Evolutionary conservation across 2,329 filamentous ascomycete species (phyloP).

Genomic region (Aspergillus oerlinghausenensis): DNA sequence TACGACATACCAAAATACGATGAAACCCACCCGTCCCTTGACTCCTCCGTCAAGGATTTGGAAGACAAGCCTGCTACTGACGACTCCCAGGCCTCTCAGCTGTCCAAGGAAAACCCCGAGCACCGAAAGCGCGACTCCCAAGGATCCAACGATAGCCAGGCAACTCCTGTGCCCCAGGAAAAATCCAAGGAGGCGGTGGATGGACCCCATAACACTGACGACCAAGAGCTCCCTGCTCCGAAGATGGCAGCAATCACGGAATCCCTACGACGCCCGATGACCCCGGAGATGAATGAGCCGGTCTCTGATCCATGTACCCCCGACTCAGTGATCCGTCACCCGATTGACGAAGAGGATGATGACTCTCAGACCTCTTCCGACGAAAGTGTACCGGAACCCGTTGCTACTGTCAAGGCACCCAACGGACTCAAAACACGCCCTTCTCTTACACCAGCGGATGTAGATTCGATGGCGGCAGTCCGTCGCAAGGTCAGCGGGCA

Average conservation of each 20-base stretch:
- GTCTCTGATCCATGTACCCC: constrained; percentile 67
- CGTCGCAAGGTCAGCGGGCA: constrained; percentile 81
- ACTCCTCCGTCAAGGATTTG: constrained; percentile 23
- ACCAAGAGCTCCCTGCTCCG: constrained; percentile 47
- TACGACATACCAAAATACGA: constrained; percentile 67
- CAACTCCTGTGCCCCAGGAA: constrained; percentile 28
- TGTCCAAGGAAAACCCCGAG: constrained; percentile 28
- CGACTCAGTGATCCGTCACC: constrained; percentile 83
- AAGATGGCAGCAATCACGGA: constrained; percentile 34
- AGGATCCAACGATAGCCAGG: constrained; percentile 22
- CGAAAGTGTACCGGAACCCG: constrained; percentile 69
- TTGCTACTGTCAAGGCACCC: constrained; percentile 84
- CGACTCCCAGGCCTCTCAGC: constrained; percentile 54
- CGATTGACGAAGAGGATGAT: constrained; percentile 47
- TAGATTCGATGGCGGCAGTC: constrained; percentile 78
- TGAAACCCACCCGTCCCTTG: constrained; percentile 42
- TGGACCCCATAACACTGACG: constrained; percentile 28
- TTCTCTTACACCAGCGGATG: constrained; percentile 80
- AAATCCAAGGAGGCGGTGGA: constrained; percentile 31
- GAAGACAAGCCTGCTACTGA: constrained; percentile 40
- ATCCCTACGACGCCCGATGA: constrained; percentile 38
- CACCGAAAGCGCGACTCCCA: constrained; percentile 26
- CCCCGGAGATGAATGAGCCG: constrained; percentile 54
- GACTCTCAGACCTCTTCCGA: constrained; percentile 33
- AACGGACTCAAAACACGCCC: constrained; percentile 84